A percentile compares a stretch with the other conserved stretches of the same genome.
These are phyloP conservation scores for Dicorynia guianensis DNA, from an alignment of 306 rosid species.

Conservation along the genomic window DNA sequence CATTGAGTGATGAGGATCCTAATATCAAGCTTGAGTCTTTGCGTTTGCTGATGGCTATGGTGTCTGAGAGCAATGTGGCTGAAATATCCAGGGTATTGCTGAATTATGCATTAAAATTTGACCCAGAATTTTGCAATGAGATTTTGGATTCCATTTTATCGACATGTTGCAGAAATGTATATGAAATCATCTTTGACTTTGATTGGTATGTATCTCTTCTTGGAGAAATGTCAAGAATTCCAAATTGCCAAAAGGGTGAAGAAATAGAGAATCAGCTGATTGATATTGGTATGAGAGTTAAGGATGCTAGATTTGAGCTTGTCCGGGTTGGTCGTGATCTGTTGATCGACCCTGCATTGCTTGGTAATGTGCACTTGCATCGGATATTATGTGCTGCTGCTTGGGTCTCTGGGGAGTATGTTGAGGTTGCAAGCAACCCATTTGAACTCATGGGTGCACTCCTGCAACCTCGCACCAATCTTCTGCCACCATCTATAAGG, in stretches of 20 bases:
- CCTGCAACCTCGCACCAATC: slow-evolving; percentile 86
- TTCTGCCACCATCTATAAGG: slow-evolving; percentile 76
- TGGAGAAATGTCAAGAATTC: slow-evolving; percentile 87
- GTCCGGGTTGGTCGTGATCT: slow-evolving; percentile 77
- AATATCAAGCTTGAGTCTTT: slow-evolving; percentile 81
- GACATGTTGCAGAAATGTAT: slow-evolving; percentile 68
- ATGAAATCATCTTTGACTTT: slow-evolving; percentile 81
- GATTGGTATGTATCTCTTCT: slow-evolving; percentile 90
- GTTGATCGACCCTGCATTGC: slow-evolving; percentile 93
- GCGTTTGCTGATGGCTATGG: slow-evolving; percentile 84
- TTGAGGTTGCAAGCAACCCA: slow-evolving; percentile 68
- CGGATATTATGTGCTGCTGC: slow-evolving; percentile 84
- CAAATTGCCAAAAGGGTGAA: slow-evolving; percentile 79
- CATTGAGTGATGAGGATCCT: slow-evolving; percentile 87
- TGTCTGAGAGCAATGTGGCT: slow-evolving; percentile 72
- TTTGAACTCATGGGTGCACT: slow-evolving; percentile 88
- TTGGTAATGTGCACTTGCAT: slow-evolving; percentile 77
- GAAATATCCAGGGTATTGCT: slow-evolving; percentile 80
- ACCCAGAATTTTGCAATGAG: slow-evolving; percentile 80
- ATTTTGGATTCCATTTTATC: slow-evolving; percentile 75
- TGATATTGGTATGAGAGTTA: slow-evolving; percentile 91
- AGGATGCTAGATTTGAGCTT: slow-evolving; percentile 85
- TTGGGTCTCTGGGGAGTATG: slow-evolving; percentile 88
- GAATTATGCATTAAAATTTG: slow-evolving; percentile 81
- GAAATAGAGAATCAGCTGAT: slow-evolving; percentile 89